Evolutionary conservation across 2,329 filamentous ascomycete species (phyloP).

Genomic region (Fusarium sp.): DNA sequence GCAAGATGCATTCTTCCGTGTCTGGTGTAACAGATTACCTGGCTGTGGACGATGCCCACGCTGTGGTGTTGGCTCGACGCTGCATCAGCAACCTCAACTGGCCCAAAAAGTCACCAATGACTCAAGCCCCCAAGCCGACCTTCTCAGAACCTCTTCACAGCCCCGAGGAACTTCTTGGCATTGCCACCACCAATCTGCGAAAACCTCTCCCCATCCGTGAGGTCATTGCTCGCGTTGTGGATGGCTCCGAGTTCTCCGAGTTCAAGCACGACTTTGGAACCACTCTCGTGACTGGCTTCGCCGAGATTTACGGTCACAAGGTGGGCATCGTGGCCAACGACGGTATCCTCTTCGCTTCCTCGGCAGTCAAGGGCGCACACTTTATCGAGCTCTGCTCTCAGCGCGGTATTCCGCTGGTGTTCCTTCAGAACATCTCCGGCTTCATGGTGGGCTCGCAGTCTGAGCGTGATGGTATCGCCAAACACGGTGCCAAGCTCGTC

Average conservation of each 20-base stretch:
- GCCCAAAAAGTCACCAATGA: conserved; percentile 65
- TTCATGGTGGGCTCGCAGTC: conserved; percentile 98
- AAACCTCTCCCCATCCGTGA: conserved; percentile 88
- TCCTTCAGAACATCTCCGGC: conserved; percentile 95
- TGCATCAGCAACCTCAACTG: conserved; percentile 93
- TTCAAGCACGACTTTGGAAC: conserved; percentile 94
- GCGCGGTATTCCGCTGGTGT: conserved; percentile 88
- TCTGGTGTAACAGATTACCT: conserved; percentile 97
- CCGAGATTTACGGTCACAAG: conserved; percentile 86
- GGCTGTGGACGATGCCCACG: conserved; percentile 93
- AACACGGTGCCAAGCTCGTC: conserved; percentile 97
- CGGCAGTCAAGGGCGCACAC: conserved; percentile 92
- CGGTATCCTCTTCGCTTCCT: conserved; percentile 91
- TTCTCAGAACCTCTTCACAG: conserved; percentile 85
- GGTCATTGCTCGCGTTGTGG: conserved; percentile 92
- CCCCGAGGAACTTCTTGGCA: conserved; percentile 83
- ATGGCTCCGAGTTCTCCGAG: conserved; percentile 89
- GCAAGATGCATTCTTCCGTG: conserved; percentile 88
- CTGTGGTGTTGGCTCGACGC: conserved; percentile 84
- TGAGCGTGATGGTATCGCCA: conserved; percentile 94
- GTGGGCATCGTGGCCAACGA: conserved; percentile 97
- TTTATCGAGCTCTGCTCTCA: conserved; percentile 96
- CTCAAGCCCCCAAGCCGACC: conserved; percentile 54
- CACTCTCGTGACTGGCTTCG: conserved; percentile 93
- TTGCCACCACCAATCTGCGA: conserved; percentile 90